Base-by-base conservation (phyloP, 352 stramenopile species). In the Peronospora destructor region DNA sequence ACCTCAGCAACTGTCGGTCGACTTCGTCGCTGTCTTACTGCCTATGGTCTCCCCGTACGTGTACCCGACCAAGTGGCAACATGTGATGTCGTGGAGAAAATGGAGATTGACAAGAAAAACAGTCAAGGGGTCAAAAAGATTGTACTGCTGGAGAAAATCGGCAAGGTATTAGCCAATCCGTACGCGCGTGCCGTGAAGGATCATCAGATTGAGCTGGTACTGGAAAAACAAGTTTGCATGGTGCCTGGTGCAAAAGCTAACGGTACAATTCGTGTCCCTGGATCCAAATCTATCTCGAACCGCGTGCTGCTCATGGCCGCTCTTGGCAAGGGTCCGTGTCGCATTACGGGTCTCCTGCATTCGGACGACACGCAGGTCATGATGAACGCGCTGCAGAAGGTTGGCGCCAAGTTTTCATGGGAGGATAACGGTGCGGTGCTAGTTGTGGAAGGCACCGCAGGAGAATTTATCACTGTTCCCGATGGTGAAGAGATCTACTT, bases 261-360 rank as follows among this genome's bases (percentile, higher is more conserved):
- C n/a, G 81, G 81, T 21, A 53, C 45, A n/a, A 81, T 91, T 45
- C 71, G 76, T 16, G 80, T 99, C 30, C 95, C 96, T 5, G 94
- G 95, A 42, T 98, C 91, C 45, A 99, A 99, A 70, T 98, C 91
- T n/a, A 87, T 99, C 37, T 97, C 90, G 41, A 99, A 99, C 71
- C 88, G 95, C 14, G 96, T 96, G 49, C 68, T 98, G 33, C 75
- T 99, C 17, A 81, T 99, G 53, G 91, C 95, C 0, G 94, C 94
- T 13, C 73, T 99, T 10, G 93, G 83, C 25, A 68, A 88, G 11
- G 92, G 91, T 14, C 23, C 61, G 34, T 91, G 81, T 52, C 77
- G 81, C 28, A 85, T 91, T 44, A 76, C 70, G 9, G 97, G 97
- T 17, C 70, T 99, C 12, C 66, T 99, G 43, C 94, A 98, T 61